These are phyloP conservation scores for Paracorniculantispora psalliotae DNA, from an alignment of 2,329 filamentous ascomycete species.

Conservation along the genomic window DNA sequence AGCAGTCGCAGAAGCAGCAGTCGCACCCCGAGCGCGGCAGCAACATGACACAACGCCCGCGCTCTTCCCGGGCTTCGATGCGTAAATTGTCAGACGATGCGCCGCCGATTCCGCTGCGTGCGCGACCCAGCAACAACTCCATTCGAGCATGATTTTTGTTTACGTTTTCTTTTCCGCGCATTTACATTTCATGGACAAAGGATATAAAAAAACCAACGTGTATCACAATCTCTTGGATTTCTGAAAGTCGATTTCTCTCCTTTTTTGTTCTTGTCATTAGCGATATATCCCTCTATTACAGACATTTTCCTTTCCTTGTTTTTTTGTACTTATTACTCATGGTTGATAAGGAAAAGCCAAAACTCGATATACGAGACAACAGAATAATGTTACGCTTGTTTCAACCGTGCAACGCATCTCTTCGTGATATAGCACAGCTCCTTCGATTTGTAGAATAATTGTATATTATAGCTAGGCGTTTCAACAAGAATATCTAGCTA, in stretches of 20 bases:
- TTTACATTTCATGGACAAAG: not conserved
- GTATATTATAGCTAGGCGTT: not conserved
- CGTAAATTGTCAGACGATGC: not conserved
- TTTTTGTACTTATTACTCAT: not conserved
- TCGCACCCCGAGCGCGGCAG: not conserved
- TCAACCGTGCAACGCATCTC: not conserved
- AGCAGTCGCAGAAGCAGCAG: not conserved
- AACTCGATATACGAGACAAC: not conserved
- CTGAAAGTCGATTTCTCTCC: not conserved
- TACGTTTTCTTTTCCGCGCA: not conserved
- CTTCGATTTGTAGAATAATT: not conserved
- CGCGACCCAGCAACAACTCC: not conserved
- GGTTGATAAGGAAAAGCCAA: not conserved
- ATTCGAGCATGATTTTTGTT: not conserved
- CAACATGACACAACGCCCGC: not conserved
- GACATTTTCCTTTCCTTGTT: not conserved
- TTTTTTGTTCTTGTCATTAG: not conserved
- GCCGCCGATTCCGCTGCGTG: conserved; percentile 8
- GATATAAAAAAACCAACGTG: not conserved
- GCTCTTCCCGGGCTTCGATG: not conserved
- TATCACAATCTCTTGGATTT: not conserved
- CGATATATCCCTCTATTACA: conserved; percentile 5
- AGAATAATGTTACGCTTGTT: not conserved
- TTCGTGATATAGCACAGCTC: no score
- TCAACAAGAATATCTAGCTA: not conserved